Conservation (phyloP, 73 alveolate genomes). For the Halteria grandinella region DNA sequence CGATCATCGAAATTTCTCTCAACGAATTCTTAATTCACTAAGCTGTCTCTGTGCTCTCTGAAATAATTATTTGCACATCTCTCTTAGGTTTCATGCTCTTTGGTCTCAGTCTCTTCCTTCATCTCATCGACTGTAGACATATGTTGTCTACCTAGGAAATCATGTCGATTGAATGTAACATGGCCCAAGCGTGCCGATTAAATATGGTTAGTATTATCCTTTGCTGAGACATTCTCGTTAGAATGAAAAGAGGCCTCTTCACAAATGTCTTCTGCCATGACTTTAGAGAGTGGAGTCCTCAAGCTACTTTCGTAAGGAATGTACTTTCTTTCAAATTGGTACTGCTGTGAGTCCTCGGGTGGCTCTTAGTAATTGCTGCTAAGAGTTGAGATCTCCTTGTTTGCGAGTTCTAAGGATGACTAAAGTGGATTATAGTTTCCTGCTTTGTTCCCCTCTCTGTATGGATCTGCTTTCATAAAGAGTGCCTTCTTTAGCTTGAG, state of each 20-base stretch:
- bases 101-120: neutral
- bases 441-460: neutral
- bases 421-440: neutral
- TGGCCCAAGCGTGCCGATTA: no score
- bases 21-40: neutral
- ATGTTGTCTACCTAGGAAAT: neutral
- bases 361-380: neutral
- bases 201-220: no score
- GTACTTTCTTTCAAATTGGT: neutral
- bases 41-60: neutral
- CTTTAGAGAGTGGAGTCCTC: no score
- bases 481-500: conserved; percentile 33
- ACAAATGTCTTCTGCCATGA: no score
- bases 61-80: no score
- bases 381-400: neutral
- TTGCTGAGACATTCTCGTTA: no score
- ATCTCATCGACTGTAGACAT: conserved; percentile 2
- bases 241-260: no score
- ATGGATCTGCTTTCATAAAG: conserved; percentile 1
- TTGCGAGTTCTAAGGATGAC: neutral
- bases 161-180: neutral
- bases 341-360: neutral
- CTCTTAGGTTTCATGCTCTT: neutral
- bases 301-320: no score
- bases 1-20: neutral